Base-by-base conservation (phyloP, 2,329 filamentous ascomycete species). In the Trichophyton equinum region DNA sequence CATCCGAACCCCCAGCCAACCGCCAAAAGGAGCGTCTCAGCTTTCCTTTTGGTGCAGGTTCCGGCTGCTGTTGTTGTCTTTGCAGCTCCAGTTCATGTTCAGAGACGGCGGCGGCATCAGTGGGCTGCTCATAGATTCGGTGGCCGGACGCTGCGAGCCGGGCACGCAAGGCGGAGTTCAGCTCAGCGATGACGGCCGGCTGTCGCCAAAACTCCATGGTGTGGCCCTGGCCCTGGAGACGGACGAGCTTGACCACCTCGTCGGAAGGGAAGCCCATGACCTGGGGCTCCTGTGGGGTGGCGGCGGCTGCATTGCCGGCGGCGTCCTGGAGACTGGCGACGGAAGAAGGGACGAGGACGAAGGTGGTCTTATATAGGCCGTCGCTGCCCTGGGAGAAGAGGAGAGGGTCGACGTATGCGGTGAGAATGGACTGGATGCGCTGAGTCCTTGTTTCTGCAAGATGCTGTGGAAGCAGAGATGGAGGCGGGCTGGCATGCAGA, bases 331-430 rank as follows among this genome's bases (percentile, higher is more conserved):
- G 62, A 6, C 69, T 69, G 15, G 69, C 67, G 8, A 74, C 70
- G 62, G 77, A 74, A 2, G 76, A 77, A 8, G 77, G 77, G 0
- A 79, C 67, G 13, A 79, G 68, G 36, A 77, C 70, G 61, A 78
- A 73, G 11, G 71, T 75, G 13, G 75, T 76, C 62, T 73, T 73
- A 15, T 74, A 73, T 44, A 78, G 72, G 30, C 76, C 76, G 36
- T 73, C 72, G 9, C 70, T 66, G 44, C 73, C 73, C 63, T 75
- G 74, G 11, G 70, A 62, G 60, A 72, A 66, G 56, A 79, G 67
- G 18, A 75, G 65, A 1, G 77, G 76, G 33, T 75, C 71, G 61
- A 79, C 72, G 62, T 75, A 68, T 1, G 64, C 68, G 33, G 70
- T 66, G 33, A 78, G 70, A 15, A 77, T 67, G 36, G 70, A 64